Conservation (phyloP, 768 basidiomycete genomes). For the Lyophyllum decastes region DNA sequence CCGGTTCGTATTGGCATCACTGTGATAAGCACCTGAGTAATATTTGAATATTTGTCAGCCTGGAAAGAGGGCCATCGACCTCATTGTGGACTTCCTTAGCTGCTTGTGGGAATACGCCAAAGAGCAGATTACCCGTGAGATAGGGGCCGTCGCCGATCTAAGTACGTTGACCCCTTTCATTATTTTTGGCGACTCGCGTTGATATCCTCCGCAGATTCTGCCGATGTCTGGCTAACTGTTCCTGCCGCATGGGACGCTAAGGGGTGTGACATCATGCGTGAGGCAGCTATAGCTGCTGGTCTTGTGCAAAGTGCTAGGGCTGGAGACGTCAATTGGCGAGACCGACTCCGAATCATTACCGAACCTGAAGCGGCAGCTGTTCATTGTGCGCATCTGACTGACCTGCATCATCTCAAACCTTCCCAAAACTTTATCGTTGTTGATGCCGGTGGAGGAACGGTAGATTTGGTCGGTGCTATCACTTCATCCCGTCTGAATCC, state of each 20-base stretch:
- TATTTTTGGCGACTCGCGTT: constrained; percentile 6
- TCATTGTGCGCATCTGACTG: constrained; percentile 81
- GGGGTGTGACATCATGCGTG: constrained; percentile 85
- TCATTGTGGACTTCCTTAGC: constrained; percentile 82
- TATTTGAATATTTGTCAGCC: constrained; percentile 39
- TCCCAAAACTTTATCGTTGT: constrained; percentile 91
- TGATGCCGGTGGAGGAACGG: constrained; percentile 86
- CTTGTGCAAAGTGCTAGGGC: constrained; percentile 73
- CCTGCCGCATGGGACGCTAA: constrained; percentile 91
- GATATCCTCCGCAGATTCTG: constrained; percentile 54
- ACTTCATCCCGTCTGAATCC: constrained; percentile 23
- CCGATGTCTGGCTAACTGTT: constrained; percentile 84
- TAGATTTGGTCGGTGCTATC: constrained; percentile 34
- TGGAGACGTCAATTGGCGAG: constrained; percentile 75
- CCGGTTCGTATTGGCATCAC: constrained; percentile 55
- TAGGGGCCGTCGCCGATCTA: constrained; percentile 83
- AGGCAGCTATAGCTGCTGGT: constrained; percentile 79
- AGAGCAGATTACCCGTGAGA: constrained; percentile 84
- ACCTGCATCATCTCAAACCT: constrained; percentile 75
- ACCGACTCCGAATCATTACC: constrained; percentile 83
- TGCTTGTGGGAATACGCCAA: constrained; percentile 88
- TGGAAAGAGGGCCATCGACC: constrained; percentile 74
- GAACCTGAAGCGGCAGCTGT: constrained; percentile 88
- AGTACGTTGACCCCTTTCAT: constrained; percentile 47
- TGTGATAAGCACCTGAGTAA: constrained; percentile 11